A percentile compares a stretch with the other conserved stretches of the same genome.
Conservation (phyloP, 176 grass and related monocot genomes). For the Aegilops longissima region DNA sequence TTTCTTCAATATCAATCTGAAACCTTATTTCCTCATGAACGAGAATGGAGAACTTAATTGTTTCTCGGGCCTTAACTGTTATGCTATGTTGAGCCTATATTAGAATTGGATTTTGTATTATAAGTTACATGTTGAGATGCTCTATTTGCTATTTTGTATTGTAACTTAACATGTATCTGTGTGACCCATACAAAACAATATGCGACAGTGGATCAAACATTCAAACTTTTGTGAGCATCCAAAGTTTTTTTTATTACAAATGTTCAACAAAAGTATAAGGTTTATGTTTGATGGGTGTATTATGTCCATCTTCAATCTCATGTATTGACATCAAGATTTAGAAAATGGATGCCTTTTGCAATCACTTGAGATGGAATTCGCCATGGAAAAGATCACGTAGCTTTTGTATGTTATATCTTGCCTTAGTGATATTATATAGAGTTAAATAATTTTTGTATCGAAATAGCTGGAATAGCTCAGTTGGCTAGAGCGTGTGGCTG, state of each 20-base stretch:
- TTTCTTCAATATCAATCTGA: neutral
- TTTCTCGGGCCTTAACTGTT: neutral
- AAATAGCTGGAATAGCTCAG: conserved; percentile 73
- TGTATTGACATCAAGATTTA: too few species aligned
- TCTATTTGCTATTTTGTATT: neutral
- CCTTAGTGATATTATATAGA: too few species aligned
- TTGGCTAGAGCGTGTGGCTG: conserved; percentile 74
- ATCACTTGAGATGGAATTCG: too few species aligned
- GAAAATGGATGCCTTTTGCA: too few species aligned
- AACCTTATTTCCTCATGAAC: neutral
- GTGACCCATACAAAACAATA: neutral
- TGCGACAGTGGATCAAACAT: neutral
- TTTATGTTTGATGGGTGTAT: neutral
- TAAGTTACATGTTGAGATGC: neutral
- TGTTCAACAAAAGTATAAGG: neutral
- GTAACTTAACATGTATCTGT: neutral
- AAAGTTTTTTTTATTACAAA: neutral
- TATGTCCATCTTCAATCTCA: too few species aligned
- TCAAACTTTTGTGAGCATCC: neutral
- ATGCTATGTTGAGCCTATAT: neutral
- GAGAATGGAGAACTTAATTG: neutral
- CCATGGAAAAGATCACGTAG: too few species aligned
- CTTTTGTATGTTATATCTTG: too few species aligned
- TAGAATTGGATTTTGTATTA: neutral
- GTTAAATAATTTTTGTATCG: too few species aligned